Evolutionary conservation across 371 early-diverging fungal genomes (phyloP).

Genomic region (Dichotomocladium elegans): DNA sequence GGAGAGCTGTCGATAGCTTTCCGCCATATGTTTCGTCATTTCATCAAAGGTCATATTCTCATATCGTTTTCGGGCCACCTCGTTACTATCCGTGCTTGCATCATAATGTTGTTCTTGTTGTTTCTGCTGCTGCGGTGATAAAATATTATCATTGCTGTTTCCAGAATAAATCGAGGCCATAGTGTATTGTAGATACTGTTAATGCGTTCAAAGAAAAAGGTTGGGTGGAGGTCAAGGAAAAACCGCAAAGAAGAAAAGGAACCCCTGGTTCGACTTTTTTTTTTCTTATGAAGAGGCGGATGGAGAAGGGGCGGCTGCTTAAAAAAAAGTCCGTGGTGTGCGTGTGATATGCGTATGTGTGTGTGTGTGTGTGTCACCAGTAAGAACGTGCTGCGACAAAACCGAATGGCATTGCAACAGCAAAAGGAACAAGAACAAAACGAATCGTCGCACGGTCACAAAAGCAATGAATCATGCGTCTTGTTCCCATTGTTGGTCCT

Average conservation of each 20-base stretch:
- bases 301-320: background rate
- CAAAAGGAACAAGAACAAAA: no score
- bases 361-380: no score
- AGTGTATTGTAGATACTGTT: no score
- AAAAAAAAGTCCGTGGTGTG: background rate
- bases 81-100: background rate
- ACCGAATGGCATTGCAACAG: no score
- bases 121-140: background rate
- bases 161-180: background rate
- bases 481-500: no score
- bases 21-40: conserved; percentile 35
- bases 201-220: background rate
- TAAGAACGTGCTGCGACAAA: no score
- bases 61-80: conserved; percentile 24
- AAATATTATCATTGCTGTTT: background rate
- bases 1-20: conserved; percentile 35
- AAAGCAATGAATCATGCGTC: no score
- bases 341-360: no score
- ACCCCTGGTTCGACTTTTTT: background rate
- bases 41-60: conserved; percentile 45
- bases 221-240: background rate
- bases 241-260: background rate
- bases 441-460: no score
- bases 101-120: background rate
- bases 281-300: background rate